Evolutionary conservation across 2,329 filamentous ascomycete species (phyloP).

Genomic region (Nemania sp.): DNA sequence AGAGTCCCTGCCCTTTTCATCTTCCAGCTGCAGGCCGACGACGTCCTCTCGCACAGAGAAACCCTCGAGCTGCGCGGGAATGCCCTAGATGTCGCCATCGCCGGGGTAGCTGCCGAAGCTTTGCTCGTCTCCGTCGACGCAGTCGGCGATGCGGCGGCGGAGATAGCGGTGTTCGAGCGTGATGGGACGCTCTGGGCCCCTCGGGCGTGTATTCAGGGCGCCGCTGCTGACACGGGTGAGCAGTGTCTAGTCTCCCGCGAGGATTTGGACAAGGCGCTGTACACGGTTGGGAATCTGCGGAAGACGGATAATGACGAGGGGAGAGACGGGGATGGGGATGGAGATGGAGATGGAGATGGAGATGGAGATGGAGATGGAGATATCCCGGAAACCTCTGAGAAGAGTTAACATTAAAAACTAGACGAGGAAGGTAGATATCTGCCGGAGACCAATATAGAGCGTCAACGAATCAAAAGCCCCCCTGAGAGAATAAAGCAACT

Average conservation of each 20-base stretch:
- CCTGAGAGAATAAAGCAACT: too few relatives aligned
- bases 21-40: conserved; percentile 59
- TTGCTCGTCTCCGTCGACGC: conserved; percentile 49
- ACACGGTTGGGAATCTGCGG: conserved; percentile 40
- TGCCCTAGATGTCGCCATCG: conserved; percentile 59
- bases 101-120: conserved; percentile 16
- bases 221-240: conserved; percentile 6
- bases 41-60: conserved; percentile 53
- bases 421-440: too few relatives aligned
- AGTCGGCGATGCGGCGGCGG: conserved; percentile 27
- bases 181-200: conserved; percentile 23
- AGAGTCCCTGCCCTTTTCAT: conserved; percentile 68
- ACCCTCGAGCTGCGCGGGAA: conserved; percentile 66
- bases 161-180: conserved; percentile 32
- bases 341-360: conserved; percentile 9
- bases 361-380: too few relatives aligned
- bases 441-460: too few relatives aligned
- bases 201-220: conserved; percentile 12
- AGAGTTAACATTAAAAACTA: too few relatives aligned
- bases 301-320: conserved; percentile 38
- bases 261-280: conserved; percentile 38
- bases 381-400: too few relatives aligned
- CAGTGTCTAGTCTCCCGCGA: conserved; percentile 29
- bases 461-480: too few relatives aligned
- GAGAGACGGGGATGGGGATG: too few relatives aligned